phyloP scores from a whole-genome alignment of 2,329 filamentous ascomycete species.

The Tolypocladium pustulatum region DNA sequence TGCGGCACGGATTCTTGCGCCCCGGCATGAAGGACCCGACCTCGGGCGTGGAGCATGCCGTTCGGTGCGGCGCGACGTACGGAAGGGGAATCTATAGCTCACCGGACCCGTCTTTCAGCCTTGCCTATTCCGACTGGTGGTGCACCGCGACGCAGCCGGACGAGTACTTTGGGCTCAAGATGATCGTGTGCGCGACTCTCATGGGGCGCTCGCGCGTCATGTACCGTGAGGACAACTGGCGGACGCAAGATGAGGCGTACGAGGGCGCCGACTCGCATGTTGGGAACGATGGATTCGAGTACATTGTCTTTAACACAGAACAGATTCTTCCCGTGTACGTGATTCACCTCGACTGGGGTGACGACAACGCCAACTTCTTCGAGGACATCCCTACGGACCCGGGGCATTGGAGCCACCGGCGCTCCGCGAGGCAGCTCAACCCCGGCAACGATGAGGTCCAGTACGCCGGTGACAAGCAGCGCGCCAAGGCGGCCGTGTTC shows the following conservation, averaged over 20 bases:
- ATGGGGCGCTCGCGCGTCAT: slow-evolving; percentile 29
- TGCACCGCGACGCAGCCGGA: slow-evolving; percentile 16
- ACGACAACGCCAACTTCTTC: slow-evolving; percentile 4
- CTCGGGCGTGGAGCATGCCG: not conserved
- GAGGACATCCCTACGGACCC: slow-evolving; percentile 1
- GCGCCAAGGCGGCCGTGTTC: slow-evolving; percentile 21
- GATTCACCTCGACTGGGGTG: slow-evolving; percentile 30
- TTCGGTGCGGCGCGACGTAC: slow-evolving; percentile 23
- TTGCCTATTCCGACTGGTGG: slow-evolving; percentile 21
- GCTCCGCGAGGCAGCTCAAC: not conserved
- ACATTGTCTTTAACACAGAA: slow-evolving; percentile 30
- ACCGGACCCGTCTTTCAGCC: slow-evolving; percentile 25
- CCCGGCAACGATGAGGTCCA: not conserved
- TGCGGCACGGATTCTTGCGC: slow-evolving; percentile 30
- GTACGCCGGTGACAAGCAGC: slow-evolving; percentile 22
- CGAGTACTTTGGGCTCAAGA: slow-evolving; percentile 25
- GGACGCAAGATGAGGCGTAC: slow-evolving; percentile 1
- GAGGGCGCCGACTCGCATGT: slow-evolving; percentile 24
- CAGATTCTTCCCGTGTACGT: slow-evolving; percentile 35
- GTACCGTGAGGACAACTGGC: slow-evolving; percentile 16
- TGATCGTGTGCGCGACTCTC: slow-evolving; percentile 33
- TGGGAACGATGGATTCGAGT: slow-evolving; percentile 24
- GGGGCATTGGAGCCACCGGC: not conserved
- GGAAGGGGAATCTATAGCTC: slow-evolving; percentile 33
- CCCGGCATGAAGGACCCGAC: slow-evolving; percentile 14